Evolutionary conservation across 2,329 filamentous ascomycete species (phyloP).

Genomic region (Nigrograna mackinnonii): DNA sequence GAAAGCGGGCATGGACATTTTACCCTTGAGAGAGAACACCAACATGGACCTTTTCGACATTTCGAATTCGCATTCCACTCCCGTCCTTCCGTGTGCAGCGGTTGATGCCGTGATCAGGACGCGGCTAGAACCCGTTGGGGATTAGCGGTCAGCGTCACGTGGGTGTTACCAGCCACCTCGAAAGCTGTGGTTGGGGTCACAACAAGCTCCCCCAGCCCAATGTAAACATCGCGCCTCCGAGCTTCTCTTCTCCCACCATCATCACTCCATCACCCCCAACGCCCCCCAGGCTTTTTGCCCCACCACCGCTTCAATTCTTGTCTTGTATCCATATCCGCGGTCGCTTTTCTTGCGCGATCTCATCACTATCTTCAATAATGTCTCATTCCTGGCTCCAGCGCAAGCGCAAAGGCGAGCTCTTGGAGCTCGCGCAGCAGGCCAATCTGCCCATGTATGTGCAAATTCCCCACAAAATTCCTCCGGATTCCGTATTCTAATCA

Average conservation of each 20-base stretch:
- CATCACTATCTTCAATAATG: slow-evolving; percentile 55
- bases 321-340: slow-evolving; percentile 22
- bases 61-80: too few species aligned
- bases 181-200: too few species aligned
- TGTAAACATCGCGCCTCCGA: slow-evolving; percentile 1
- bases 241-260: slow-evolving; percentile 4
- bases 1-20: too few species aligned
- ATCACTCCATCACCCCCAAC: neutral
- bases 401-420: slow-evolving; percentile 81
- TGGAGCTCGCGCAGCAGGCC: slow-evolving; percentile 71
- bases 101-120: too few species aligned
- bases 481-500: neutral
- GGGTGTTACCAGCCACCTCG: too few species aligned
- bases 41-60: too few species aligned
- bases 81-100: too few species aligned
- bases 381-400: slow-evolving; percentile 72
- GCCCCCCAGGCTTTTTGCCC: slow-evolving; percentile 11
- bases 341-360: slow-evolving; percentile 56
- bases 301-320: slow-evolving; percentile 22
- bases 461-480: neutral
- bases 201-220: too few species aligned
- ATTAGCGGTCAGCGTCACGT: too few species aligned
- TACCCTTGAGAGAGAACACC: too few species aligned
- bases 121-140: too few species aligned
- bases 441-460: slow-evolving; percentile 71